Conservation (phyloP, 495 filamentous ascomycete species). For the Penicillium psychrofluorescens region DNA sequence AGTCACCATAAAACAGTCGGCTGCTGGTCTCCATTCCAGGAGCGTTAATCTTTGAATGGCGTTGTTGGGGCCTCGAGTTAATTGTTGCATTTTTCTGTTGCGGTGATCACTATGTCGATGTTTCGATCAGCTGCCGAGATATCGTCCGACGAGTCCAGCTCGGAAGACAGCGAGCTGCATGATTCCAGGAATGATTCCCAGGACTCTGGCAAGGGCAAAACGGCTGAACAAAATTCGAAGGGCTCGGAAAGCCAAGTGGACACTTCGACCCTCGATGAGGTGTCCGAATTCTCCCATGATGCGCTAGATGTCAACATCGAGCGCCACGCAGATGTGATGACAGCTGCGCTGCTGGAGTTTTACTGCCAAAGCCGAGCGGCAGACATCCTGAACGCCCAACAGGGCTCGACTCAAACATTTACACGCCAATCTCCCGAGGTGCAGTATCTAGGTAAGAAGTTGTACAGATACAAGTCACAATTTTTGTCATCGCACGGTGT, state of each 20-base stretch:
- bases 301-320: constrained; percentile 22
- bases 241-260: constrained; percentile 1
- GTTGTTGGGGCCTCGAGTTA: background rate
- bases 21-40: background rate
- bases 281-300: constrained; percentile 13
- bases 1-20: background rate
- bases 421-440: constrained; percentile 39
- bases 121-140: constrained; percentile 35
- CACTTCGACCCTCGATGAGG: constrained; percentile 15
- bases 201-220: constrained; percentile 3
- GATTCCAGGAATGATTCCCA: background rate
- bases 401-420: constrained; percentile 22
- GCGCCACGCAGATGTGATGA: constrained; percentile 38
- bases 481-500: constrained; percentile 35
- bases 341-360: constrained; percentile 37
- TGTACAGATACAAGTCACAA: constrained; percentile 36
- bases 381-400: constrained; percentile 37
- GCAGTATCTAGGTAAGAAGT: constrained; percentile 30
- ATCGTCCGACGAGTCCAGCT: constrained; percentile 31
- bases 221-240: background rate
- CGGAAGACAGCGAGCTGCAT: constrained; percentile 12
- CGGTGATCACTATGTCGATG: constrained; percentile 33
- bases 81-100: background rate
- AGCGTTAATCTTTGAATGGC: background rate
- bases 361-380: constrained; percentile 38